Percentiles rank a stretch among this genome's conserved stretches.
These are phyloP conservation scores for Ceratocystis diversiconidia DNA, from an alignment of 2,329 filamentous ascomycete genomes.

Conservation along the genomic window DNA sequence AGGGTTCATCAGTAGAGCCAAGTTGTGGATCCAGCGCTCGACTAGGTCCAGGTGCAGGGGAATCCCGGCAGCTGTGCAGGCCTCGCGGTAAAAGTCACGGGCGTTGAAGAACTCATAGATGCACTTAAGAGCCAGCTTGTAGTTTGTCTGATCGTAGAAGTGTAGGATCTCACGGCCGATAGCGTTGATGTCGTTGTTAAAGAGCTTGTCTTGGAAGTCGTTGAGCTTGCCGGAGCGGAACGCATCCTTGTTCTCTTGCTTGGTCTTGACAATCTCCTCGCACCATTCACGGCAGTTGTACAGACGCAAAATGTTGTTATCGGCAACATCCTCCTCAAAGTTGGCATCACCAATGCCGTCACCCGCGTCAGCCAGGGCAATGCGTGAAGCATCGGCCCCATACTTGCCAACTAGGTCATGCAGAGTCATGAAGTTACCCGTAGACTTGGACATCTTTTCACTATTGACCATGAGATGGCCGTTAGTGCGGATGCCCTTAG, in stretches of 20 bases:
- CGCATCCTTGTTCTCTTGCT: constrained; percentile 31
- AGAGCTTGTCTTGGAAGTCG: constrained; percentile 73
- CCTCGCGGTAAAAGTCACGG: constrained; percentile 81
- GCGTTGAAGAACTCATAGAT: constrained; percentile 86
- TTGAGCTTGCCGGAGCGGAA: constrained; percentile 65
- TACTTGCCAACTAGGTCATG: constrained; percentile 79
- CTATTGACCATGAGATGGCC: constrained; percentile 90
- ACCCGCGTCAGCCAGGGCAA: constrained; percentile 86
- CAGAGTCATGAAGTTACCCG: constrained; percentile 91
- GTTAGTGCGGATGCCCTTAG: constrained; percentile 70
- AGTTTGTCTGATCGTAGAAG: constrained; percentile 68
- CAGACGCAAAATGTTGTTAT: constrained; percentile 77
- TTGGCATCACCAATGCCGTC: constrained; percentile 93
- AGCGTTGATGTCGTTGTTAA: constrained; percentile 83
- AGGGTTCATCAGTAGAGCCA: constrained; percentile 67
- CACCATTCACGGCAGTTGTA: constrained; percentile 64
- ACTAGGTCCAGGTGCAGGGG: constrained; percentile 78
- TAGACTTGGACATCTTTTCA: constrained; percentile 97
- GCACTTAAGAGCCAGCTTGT: constrained; percentile 45
- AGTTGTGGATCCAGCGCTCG: constrained; percentile 69
- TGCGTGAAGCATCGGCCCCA: constrained; percentile 80
- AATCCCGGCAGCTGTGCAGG: constrained; percentile 58
- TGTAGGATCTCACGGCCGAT: constrained; percentile 64
- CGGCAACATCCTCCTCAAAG: constrained; percentile 89
- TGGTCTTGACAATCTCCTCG: constrained; percentile 64